Percentiles rank a stretch among this genome's conserved stretches.
Evolutionary conservation across 371 early-diverging fungal genomes (phyloP).

Genomic region (Syncephalastrum contaminatum): DNA sequence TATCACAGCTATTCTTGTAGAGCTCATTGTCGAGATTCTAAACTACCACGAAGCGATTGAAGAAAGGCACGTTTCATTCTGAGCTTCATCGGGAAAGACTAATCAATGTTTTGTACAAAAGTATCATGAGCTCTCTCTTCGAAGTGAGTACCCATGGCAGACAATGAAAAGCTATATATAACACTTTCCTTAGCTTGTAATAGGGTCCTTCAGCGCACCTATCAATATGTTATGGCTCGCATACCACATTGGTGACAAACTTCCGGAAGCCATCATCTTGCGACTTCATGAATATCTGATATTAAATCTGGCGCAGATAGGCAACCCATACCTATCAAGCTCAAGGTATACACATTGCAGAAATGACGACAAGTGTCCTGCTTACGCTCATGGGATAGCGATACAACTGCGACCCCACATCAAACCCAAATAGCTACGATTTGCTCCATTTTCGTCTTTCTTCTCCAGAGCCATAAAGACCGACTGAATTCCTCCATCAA

Average conservation of each 20-base stretch:
- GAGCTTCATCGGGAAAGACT: not conserved
- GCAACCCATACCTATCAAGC: slow-evolving; percentile 24
- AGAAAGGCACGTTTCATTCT: slow-evolving; percentile 20
- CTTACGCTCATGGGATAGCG: not conserved
- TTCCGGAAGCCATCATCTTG: slow-evolving; percentile 21
- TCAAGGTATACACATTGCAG: slow-evolving; percentile 4
- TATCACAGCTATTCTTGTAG: slow-evolving; percentile 26
- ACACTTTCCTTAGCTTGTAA: slow-evolving; percentile 7
- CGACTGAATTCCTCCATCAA: slow-evolving; percentile 8
- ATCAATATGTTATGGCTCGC: slow-evolving; percentile 29
- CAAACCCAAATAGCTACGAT: slow-evolving; percentile 17
- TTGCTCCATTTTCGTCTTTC: slow-evolving; percentile 16
- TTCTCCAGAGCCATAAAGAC: slow-evolving; percentile 14
- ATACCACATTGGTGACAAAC: slow-evolving; percentile 24
- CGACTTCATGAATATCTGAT: slow-evolving; percentile 31
- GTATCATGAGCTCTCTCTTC: slow-evolving; percentile 10
- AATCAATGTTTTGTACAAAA: not conserved
- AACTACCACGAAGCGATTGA: slow-evolving; percentile 29
- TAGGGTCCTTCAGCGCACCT: slow-evolving; percentile 7
- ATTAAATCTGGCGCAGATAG: slow-evolving; percentile 15
- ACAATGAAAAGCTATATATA: not conserved
- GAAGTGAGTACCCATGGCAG: slow-evolving; percentile 8
- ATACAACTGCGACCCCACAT: slow-evolving; percentile 4
- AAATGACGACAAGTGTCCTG: not conserved
- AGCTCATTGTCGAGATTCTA: slow-evolving; percentile 30